Conservation (phyloP, 352 stramenopile species). For the Pythium diclinum region DNA sequence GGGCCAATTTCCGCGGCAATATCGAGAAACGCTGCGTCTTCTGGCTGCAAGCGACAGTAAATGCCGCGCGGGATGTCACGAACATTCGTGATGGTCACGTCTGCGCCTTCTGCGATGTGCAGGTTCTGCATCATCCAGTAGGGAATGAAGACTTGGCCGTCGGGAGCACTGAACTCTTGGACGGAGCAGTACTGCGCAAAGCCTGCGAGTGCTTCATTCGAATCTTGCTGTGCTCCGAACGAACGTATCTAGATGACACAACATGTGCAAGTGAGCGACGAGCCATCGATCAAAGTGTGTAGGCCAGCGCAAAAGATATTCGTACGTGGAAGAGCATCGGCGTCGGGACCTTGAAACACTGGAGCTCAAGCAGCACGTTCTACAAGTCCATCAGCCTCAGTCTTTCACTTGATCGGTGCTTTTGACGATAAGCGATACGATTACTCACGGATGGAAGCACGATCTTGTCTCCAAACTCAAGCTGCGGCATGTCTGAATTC, state of each 20-base stretch:
- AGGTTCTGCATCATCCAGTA: constrained; percentile 77
- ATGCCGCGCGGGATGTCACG: constrained; percentile 36
- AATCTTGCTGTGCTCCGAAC: constrained; percentile 8
- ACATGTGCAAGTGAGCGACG: not conserved
- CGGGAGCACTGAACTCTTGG: constrained; percentile 58
- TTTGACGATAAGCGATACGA: not conserved
- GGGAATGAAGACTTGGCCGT: constrained; percentile 50
- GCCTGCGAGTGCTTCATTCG: not conserved
- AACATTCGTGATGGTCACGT: constrained; percentile 38
- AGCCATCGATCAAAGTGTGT: not conserved
- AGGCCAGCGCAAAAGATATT: not conserved
- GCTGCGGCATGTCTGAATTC: constrained; percentile 46
- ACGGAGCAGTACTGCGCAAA: constrained; percentile 51
- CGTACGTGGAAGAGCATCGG: constrained; percentile 53
- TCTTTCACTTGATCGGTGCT: not conserved
- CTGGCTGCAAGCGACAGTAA: constrained; percentile 57
- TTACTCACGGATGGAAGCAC: constrained; percentile 41
- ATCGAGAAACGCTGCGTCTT: constrained; percentile 43
- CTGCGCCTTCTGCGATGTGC: constrained; percentile 34
- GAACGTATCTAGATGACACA: constrained; percentile 21
- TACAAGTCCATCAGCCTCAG: constrained; percentile 13
- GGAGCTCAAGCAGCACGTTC: constrained; percentile 50
- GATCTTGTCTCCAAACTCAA: constrained; percentile 70
- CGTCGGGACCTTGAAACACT: constrained; percentile 50
- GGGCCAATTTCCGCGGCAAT: constrained; percentile 52